Evolutionary conservation across 805 yeast species (phyloP).

Genomic region (Isabelozyma pseudorhagii): DNA sequence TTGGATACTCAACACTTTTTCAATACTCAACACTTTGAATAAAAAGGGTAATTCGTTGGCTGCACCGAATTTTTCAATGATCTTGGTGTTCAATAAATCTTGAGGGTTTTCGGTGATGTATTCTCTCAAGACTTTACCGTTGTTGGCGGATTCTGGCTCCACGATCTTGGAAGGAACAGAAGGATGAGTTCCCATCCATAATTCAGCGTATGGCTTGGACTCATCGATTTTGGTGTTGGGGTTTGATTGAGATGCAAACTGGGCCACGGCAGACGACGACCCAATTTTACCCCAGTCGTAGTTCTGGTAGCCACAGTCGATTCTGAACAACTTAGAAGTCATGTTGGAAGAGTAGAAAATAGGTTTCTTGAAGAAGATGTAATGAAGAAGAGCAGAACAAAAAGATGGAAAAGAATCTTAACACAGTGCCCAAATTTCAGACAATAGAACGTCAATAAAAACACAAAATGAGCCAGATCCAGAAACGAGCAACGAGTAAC

Average conservation of each 20-base stretch:
- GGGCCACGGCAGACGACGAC: conserved; percentile 81
- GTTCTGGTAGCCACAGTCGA: conserved; percentile 64
- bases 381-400: too few relatives aligned
- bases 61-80: conserved; percentile 65
- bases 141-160: conserved; percentile 23
- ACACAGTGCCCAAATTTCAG: background rate
- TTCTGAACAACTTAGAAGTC: conserved; percentile 32
- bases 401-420: too few relatives aligned
- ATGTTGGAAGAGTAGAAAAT: conserved; percentile 6
- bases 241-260: conserved; percentile 71
- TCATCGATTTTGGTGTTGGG: conserved; percentile 62
- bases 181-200: conserved; percentile 99
- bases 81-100: conserved; percentile 52
- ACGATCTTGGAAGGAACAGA: conserved; percentile 74
- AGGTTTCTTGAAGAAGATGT: background rate
- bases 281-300: conserved; percentile 92
- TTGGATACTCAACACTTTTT: conserved; percentile 90
- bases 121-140: conserved; percentile 63
- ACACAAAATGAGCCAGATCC: background rate
- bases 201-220: conserved; percentile 86
- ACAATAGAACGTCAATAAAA: background rate
- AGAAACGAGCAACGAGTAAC: background rate
- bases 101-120: conserved; percentile 60
- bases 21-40: conserved; percentile 90
- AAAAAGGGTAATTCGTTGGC: conserved; percentile 79